Conservation (phyloP, 148 eudicot genomes). For the Hydrangea macrophylla region DNA sequence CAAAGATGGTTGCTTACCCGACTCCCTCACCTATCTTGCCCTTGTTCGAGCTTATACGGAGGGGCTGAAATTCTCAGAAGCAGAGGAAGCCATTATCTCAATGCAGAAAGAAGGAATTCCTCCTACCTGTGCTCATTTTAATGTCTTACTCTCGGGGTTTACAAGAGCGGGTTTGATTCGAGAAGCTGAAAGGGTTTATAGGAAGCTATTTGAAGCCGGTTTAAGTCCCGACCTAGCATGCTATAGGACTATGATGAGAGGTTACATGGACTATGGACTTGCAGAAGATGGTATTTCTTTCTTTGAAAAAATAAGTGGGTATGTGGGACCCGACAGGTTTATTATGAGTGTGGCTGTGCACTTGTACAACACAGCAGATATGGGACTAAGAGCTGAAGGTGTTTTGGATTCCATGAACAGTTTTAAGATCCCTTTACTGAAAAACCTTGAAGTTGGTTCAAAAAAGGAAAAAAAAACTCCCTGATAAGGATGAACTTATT, state of each 20-base stretch:
- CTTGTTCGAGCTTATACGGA: constrained; percentile 47
- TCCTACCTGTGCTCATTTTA: constrained; percentile 50
- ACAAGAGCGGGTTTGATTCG: constrained; percentile 35
- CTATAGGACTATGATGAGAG: too few species aligned
- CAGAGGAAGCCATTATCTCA: constrained; percentile 34
- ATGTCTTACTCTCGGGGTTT: constrained; percentile 33
- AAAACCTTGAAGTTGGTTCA: constrained; percentile 41
- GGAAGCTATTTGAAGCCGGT: constrained; percentile 17
- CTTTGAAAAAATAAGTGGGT: constrained; percentile 36
- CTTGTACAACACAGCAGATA: constrained; percentile 39
- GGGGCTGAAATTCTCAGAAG: constrained; percentile 33
- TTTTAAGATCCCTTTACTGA: constrained; percentile 30
- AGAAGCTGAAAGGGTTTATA: constrained; percentile 42
- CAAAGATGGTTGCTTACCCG: constrained; percentile 36
- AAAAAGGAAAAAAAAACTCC: too few species aligned
- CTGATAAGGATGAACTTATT: neutral
- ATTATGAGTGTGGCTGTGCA: constrained; percentile 55
- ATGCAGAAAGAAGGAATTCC: constrained; percentile 51
- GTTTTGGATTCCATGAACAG: constrained; percentile 36
- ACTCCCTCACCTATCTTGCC: constrained; percentile 51
- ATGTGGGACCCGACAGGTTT: constrained; percentile 38
- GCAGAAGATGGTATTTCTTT: constrained; percentile 58
- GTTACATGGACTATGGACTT: too few species aligned
- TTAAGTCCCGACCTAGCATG: too few species aligned
- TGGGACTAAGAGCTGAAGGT: constrained; percentile 28